These are phyloP conservation scores for Magnaporthales sp. DNA, from an alignment of 2,329 filamentous ascomycete species.

Conservation along the genomic window DNA sequence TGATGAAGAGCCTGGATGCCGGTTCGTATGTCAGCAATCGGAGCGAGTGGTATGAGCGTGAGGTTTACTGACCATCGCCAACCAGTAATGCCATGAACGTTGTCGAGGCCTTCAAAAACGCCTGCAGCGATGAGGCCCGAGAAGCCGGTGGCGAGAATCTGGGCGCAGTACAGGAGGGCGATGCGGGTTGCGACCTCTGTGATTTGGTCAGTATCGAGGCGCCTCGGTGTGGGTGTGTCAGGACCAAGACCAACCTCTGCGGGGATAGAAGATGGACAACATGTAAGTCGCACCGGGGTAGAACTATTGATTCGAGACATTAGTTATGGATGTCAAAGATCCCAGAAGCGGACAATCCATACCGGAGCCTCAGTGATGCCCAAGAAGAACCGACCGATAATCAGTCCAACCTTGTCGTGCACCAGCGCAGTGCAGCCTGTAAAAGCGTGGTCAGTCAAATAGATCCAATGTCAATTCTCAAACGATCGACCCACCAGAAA, in stretches of 20 bases:
- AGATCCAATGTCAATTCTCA: not conserved
- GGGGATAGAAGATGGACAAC: slow-evolving; percentile 31
- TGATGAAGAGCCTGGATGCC: slow-evolving; percentile 21
- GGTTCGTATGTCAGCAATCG: not conserved
- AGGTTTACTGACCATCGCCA: slow-evolving; percentile 34
- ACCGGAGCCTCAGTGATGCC: slow-evolving; percentile 24
- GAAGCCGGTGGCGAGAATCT: slow-evolving; percentile 32
- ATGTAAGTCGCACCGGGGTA: slow-evolving; percentile 31
- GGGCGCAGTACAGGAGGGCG: slow-evolving; percentile 25
- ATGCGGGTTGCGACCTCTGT: slow-evolving; percentile 26
- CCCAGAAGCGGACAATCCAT: not conserved
- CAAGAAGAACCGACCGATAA: slow-evolving; percentile 25
- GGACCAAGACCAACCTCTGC: slow-evolving; percentile 8
- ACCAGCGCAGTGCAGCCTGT: slow-evolving; percentile 10
- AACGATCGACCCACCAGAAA: not conserved
- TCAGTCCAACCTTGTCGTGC: slow-evolving; percentile 21
- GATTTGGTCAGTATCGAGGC: not conserved
- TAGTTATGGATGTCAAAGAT: not conserved
- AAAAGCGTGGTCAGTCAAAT: not conserved
- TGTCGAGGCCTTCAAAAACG: slow-evolving; percentile 34
- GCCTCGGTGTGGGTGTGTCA: not conserved
- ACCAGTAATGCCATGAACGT: slow-evolving; percentile 34
- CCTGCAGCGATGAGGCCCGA: slow-evolving; percentile 40
- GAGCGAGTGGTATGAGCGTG: not conserved
- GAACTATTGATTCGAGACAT: slow-evolving; percentile 8